These are phyloP conservation scores for Nigrospora sphaerica DNA, from an alignment of 2,329 filamentous ascomycete species.

Conservation along the genomic window DNA sequence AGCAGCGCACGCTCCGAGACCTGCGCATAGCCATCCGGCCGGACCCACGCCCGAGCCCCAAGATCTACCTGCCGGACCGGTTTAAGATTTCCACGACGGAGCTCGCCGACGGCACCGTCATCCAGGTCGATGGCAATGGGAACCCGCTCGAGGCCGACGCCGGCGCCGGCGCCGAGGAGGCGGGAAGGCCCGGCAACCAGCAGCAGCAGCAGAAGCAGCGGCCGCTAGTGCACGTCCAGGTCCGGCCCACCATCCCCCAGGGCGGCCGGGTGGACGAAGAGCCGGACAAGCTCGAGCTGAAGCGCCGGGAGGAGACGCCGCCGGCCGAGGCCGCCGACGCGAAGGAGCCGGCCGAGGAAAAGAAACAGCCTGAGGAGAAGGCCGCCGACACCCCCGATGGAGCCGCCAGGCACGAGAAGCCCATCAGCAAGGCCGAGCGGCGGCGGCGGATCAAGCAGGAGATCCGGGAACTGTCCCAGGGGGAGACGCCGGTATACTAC, in stretches of 20 bases:
- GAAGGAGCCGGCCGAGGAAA: slow-evolving; percentile 19
- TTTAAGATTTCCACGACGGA: slow-evolving; percentile 38
- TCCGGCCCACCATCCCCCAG: not conserved
- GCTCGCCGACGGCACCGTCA: slow-evolving; percentile 37
- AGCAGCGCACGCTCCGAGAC: slow-evolving; percentile 76
- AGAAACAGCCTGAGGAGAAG: slow-evolving; percentile 17
- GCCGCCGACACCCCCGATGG: slow-evolving; percentile 21
- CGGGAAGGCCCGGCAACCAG: not conserved
- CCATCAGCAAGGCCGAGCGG: slow-evolving; percentile 44
- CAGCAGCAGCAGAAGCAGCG: not conserved
- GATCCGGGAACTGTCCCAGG: slow-evolving; percentile 38
- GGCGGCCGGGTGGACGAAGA: not conserved
- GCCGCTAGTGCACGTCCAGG: not conserved
- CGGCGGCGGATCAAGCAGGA: slow-evolving; percentile 53
- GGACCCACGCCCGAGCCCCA: slow-evolving; percentile 34
- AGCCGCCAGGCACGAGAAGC: slow-evolving; percentile 32
- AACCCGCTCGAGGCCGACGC: slow-evolving; percentile 5
- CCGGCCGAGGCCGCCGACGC: slow-evolving; percentile 4
- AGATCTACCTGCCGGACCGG: slow-evolving; percentile 42
- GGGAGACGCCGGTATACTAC: slow-evolving; percentile 41
- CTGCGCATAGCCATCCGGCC: slow-evolving; percentile 67
- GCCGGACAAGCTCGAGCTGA: slow-evolving; percentile 3
- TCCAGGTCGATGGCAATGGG: slow-evolving; percentile 29
- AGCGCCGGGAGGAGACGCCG: slow-evolving; percentile 5
- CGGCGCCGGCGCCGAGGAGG: not conserved